Evolutionary conservation across 106 monocot genomes (phyloP).

Genomic region (Apostasia ramifera): DNA sequence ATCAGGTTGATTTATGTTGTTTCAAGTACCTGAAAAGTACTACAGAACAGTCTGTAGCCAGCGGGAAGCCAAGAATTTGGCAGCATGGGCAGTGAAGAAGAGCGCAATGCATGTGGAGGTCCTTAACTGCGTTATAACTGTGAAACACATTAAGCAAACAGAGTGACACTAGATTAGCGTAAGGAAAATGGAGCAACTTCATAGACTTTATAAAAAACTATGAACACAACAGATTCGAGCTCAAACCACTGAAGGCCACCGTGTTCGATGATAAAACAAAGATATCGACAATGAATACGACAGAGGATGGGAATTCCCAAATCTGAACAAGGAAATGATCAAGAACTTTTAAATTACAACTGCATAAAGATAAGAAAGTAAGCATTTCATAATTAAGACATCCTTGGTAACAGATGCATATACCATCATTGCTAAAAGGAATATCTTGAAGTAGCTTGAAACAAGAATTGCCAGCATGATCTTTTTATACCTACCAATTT

Average conservation of each 20-base stretch:
- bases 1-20: too few species aligned
- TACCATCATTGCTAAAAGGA: slow-evolving; percentile 76
- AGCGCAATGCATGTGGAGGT: slow-evolving; percentile 17
- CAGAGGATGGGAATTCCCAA: slow-evolving; percentile 81
- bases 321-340: slow-evolving; percentile 41
- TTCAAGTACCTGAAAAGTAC: neutral
- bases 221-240: slow-evolving; percentile 1
- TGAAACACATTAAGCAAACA: neutral
- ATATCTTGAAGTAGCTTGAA: slow-evolving; percentile 92
- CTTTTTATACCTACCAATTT: slow-evolving; percentile 33
- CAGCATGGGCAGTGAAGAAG: slow-evolving; percentile 30
- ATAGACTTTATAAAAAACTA: neutral
- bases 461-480: slow-evolving; percentile 51
- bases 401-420: neutral
- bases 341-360: neutral
- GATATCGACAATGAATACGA: slow-evolving; percentile 55
- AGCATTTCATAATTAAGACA: slow-evolving; percentile 7
- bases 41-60: slow-evolving; percentile 11
- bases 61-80: slow-evolving; percentile 18
- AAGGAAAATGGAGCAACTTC: neutral
- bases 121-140: slow-evolving; percentile 27
- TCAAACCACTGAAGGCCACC: slow-evolving; percentile 67
- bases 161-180: neutral
- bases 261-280: slow-evolving; percentile 81
- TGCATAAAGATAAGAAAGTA: neutral